These are phyloP conservation scores for Phylloporus sp. DNA, from an alignment of 768 basidiomycete genomes.

Conservation along the genomic window DNA sequence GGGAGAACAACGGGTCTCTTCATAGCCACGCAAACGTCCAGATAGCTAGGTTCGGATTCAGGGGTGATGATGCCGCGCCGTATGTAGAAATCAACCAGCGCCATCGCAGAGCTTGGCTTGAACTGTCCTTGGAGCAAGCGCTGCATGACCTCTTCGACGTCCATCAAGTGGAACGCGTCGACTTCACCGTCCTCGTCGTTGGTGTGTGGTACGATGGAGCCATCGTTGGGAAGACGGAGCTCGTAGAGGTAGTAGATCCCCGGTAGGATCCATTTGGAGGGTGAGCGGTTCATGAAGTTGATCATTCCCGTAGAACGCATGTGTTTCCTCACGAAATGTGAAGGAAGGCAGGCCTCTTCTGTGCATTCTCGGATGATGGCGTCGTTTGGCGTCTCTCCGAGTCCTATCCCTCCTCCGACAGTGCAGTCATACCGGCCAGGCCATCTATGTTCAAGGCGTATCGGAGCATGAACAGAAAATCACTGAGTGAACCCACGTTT, in stretches of 20 bases:
- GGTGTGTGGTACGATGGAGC: conserved; percentile 29
- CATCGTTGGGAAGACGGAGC: conserved; percentile 35
- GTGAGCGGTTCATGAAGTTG: conserved; percentile 40
- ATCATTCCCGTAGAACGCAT: conserved; percentile 35
- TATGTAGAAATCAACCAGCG: conserved; percentile 39
- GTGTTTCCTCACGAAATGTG: conserved; percentile 30
- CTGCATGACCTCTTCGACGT: conserved; percentile 29
- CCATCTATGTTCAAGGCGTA: conserved; percentile 10
- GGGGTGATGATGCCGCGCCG: conserved; percentile 31
- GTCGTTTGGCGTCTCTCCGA: conserved; percentile 33
- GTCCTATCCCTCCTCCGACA: conserved; percentile 39
- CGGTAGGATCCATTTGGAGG: conserved; percentile 40
- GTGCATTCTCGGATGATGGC: conserved; percentile 40
- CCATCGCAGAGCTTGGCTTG: conserved; percentile 42
- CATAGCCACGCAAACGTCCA: conserved; percentile 24
- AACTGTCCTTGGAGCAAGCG: conserved; percentile 33
- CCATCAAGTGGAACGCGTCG: conserved; percentile 38
- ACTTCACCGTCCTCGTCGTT: conserved; percentile 41
- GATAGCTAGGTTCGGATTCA: conserved; percentile 21
- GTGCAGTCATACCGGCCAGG: conserved; percentile 40
- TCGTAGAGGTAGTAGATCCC: conserved; percentile 44
- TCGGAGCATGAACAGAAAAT: background rate
- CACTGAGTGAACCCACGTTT: conserved; percentile 29
- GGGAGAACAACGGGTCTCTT: conserved; percentile 17
- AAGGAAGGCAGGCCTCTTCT: conserved; percentile 41